Conservation (phyloP, 306 rosid genomes). For the Lathyrus oleraceus region DNA sequence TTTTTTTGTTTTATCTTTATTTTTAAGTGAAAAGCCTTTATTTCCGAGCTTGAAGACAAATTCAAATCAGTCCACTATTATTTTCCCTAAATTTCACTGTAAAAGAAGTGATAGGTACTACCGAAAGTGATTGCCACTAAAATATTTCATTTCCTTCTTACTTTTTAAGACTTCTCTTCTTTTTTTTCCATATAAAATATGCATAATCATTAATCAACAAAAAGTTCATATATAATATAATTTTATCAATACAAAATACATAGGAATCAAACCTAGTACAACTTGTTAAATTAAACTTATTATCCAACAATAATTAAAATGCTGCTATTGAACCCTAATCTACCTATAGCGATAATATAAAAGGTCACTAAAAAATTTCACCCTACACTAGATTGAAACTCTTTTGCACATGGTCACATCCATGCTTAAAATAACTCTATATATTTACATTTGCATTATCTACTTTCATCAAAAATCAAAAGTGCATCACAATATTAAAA, state of each 20-base stretch:
- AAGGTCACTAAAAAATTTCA: constrained; percentile 42
- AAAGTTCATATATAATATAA: constrained; percentile 5
- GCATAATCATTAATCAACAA: constrained; percentile 9
- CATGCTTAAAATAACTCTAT: constrained; percentile 41
- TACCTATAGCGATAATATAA: constrained; percentile 32
- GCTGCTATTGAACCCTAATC: constrained; percentile 31
- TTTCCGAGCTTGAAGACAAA: constrained; percentile 28
- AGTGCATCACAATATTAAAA: constrained; percentile 18
- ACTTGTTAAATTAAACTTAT: constrained; percentile 12
- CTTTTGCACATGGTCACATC: constrained; percentile 45
- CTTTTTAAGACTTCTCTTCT: background rate
- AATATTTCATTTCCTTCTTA: background rate
- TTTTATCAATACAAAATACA: constrained; percentile 21
- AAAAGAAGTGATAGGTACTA: constrained; percentile 33
- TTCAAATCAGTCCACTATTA: constrained; percentile 20
- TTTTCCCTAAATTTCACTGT: constrained; percentile 21
- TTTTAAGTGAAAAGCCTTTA: constrained; percentile 12
- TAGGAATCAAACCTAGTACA: constrained; percentile 28
- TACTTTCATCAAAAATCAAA: constrained; percentile 31
- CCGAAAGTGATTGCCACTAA: constrained; percentile 20
- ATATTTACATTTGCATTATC: constrained; percentile 38
- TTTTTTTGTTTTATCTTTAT: background rate
- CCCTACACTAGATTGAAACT: constrained; percentile 40
- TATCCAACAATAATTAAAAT: background rate
- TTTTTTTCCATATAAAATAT: background rate